Conservation (phyloP, 2,329 filamentous ascomycete genomes). For the Penicillium concentricum region DNA sequence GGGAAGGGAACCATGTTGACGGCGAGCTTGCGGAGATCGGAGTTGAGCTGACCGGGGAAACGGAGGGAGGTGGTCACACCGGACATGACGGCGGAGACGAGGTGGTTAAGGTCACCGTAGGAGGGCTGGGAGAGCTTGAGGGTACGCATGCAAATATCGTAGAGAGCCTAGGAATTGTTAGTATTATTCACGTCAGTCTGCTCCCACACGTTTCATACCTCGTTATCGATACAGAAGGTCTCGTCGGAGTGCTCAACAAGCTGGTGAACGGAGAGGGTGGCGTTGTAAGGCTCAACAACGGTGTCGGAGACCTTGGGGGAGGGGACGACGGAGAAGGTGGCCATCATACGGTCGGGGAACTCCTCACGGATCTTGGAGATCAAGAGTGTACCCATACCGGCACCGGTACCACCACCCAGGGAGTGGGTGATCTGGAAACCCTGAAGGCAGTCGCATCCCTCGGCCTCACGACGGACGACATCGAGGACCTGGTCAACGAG, state of each 20-base stretch:
- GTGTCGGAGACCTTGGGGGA: conserved; percentile 99
- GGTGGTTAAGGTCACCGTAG: conserved; percentile 98
- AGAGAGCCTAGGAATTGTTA: conserved; percentile 65
- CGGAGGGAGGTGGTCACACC: conserved; percentile 97
- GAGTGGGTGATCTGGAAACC: conserved; percentile 99
- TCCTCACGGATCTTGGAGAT: conserved; percentile 99
- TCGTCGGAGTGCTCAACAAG: conserved; percentile 99
- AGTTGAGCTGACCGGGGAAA: conserved; percentile 99
- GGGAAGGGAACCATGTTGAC: conserved; percentile 99
- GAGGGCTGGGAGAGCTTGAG: conserved; percentile 98
- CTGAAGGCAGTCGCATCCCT: conserved; percentile 98
- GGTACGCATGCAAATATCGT: conserved; percentile 99
- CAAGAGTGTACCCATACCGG: conserved; percentile 98
- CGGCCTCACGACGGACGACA: conserved; percentile 96
- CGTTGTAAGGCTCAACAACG: conserved; percentile 99
- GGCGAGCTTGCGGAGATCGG: conserved; percentile 97
- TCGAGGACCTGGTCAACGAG: conserved; percentile 97
- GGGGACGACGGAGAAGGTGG: conserved; percentile 97
- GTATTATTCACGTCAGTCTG: neutral
- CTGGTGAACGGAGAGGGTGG: conserved; percentile 97
- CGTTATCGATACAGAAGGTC: conserved; percentile 99
- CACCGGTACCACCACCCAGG: conserved; percentile 99
- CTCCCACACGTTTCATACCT: conserved; percentile 52
- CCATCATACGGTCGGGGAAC: conserved; percentile 99
- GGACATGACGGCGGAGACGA: conserved; percentile 99